These are phyloP conservation scores for Xylariaceae sp. DNA, from an alignment of 2,329 filamentous ascomycete species.

Conservation along the genomic window DNA sequence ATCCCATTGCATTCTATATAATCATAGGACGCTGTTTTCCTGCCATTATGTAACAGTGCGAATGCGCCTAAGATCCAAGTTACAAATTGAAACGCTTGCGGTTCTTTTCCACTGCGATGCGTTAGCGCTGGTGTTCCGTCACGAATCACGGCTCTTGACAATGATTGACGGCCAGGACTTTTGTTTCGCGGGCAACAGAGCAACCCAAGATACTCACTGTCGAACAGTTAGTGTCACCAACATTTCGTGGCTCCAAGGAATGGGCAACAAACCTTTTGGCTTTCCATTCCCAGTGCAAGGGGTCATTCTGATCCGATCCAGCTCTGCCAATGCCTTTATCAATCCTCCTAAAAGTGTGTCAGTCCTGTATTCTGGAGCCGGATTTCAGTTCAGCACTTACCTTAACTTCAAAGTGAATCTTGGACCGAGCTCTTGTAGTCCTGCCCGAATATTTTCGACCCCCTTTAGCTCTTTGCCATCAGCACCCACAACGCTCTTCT, in stretches of 20 bases:
- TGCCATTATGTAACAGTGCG: neutral
- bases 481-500: slow-evolving; percentile 77
- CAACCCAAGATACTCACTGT: neutral
- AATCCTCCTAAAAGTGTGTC: slow-evolving; percentile 49
- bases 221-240: neutral
- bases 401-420: slow-evolving; percentile 76
- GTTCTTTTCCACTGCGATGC: slow-evolving; percentile 65
- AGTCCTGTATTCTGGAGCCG: slow-evolving; percentile 1
- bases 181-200: neutral
- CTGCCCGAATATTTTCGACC: slow-evolving; percentile 79
- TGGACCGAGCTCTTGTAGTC: slow-evolving; percentile 86
- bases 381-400: neutral
- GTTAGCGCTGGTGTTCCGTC: neutral
- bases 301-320: slow-evolving; percentile 65
- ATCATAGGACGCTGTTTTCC: neutral
- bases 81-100: slow-evolving; percentile 91
- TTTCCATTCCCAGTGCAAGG: slow-evolving; percentile 96
- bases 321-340: slow-evolving; percentile 79
- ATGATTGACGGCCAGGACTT: neutral
- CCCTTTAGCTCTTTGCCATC: slow-evolving; percentile 83
- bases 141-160: neutral
- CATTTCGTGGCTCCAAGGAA: neutral
- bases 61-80: neutral
- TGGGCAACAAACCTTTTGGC: slow-evolving; percentile 50
- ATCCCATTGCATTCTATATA: neutral